Evolutionary conservation across 306 rosid genomes (phyloP).

Genomic region (Abrus precatorius): DNA sequence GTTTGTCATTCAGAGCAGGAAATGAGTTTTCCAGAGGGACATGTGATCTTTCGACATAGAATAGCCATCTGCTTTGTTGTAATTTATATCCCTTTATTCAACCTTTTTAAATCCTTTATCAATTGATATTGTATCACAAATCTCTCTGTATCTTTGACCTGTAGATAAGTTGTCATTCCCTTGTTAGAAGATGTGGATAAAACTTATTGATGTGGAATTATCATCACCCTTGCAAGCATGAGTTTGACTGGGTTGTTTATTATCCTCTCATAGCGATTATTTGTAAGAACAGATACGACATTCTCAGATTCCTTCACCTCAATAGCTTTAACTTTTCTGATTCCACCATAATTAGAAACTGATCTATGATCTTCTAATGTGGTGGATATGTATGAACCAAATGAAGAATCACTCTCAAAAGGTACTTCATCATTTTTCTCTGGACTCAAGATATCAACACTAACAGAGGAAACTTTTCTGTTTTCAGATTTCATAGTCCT

Average conservation of each 20-base stretch:
- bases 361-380: slow-evolving; percentile 56
- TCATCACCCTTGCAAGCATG: not conserved
- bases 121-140: slow-evolving; percentile 31
- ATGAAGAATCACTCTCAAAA: slow-evolving; percentile 57
- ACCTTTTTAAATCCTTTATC: slow-evolving; percentile 47
- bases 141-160: slow-evolving; percentile 56
- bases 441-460: slow-evolving; percentile 45
- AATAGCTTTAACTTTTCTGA: slow-evolving; percentile 67
- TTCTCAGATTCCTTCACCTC: slow-evolving; percentile 72
- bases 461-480: slow-evolving; percentile 41
- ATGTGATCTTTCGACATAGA: too few relatives aligned
- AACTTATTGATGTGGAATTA: too few relatives aligned
- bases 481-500: slow-evolving; percentile 50
- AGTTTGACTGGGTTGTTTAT: slow-evolving; percentile 40
- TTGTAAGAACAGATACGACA: slow-evolving; percentile 45
- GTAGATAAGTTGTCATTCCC: slow-evolving; percentile 50
- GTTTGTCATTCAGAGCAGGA: too few relatives aligned
- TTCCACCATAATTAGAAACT: slow-evolving; percentile 60
- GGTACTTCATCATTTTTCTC: slow-evolving; percentile 56
- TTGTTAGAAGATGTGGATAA: not conserved
- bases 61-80: slow-evolving; percentile 48
- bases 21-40: too few relatives aligned
- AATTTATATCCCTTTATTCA: slow-evolving; percentile 42
- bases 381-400: slow-evolving; percentile 56
- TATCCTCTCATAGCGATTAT: slow-evolving; percentile 49